These are phyloP conservation scores for Tricholoma flavovirens DNA, from an alignment of 768 basidiomycete genomes.

Conservation along the genomic window DNA sequence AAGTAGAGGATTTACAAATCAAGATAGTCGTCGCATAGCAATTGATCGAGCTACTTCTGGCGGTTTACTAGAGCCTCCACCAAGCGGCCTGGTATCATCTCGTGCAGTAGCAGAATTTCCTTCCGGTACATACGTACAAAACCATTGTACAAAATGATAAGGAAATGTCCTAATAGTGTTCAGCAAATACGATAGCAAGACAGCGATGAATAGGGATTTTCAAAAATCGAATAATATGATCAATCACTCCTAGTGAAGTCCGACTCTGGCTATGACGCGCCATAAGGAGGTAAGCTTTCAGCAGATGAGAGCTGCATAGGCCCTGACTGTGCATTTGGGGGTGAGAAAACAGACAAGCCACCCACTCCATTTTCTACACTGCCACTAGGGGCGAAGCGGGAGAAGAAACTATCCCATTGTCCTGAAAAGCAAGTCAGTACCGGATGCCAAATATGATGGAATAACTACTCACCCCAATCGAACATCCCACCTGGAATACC, in stretches of 20 bases:
- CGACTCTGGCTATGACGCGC: constrained; percentile 7
- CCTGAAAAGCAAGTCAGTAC: constrained; percentile 33
- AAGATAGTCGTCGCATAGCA: neutral
- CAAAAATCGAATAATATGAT: neutral
- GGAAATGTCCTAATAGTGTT: neutral
- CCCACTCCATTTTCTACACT: neutral
- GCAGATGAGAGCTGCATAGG: neutral
- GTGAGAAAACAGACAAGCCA: neutral
- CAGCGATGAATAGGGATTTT: neutral
- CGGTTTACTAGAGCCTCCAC: too few relatives aligned
- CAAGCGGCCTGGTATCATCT: too few relatives aligned
- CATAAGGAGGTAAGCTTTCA: constrained; percentile 15
- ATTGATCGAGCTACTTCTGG: neutral
- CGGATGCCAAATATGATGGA: constrained; percentile 4
- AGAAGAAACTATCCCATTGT: constrained; percentile 81
- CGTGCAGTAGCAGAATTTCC: neutral
- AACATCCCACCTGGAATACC: constrained; percentile 83
- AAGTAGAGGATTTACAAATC: neutral
- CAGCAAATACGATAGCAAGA: constrained; percentile 4
- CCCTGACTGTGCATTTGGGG: neutral
- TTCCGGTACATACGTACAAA: neutral
- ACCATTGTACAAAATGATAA: neutral
- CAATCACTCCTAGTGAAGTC: neutral
- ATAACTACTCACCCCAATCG: constrained; percentile 62
- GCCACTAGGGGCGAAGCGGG: constrained; percentile 40